A percentile compares a stretch with the other conserved stretches of the same genome.
Conservation (phyloP, 768 basidiomycete species). For the Pisolithus marmoratus region DNA sequence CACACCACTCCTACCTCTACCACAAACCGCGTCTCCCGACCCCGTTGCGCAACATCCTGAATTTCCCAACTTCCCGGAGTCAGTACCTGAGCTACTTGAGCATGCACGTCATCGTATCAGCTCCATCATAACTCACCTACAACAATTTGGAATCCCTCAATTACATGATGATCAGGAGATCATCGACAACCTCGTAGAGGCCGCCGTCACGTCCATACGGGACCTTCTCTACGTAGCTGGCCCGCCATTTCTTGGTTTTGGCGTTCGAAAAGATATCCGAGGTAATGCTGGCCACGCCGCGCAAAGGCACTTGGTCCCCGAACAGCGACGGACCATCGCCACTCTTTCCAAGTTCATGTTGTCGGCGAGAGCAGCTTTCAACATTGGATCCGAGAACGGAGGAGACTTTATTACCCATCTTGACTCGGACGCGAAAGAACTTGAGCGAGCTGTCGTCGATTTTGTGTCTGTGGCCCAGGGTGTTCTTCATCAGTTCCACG, state of each 20-base stretch:
- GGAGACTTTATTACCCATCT: conserved; percentile 38
- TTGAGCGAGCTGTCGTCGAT: conserved; percentile 61
- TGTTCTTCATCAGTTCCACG: conserved; percentile 17
- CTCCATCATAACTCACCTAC: conserved; percentile 55
- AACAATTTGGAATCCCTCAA: conserved; percentile 40
- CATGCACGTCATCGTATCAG: conserved; percentile 52
- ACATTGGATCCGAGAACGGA: conserved; percentile 26
- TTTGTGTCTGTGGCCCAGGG: conserved; percentile 63
- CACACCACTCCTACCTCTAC: not conserved
- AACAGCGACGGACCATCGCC: conserved; percentile 77
- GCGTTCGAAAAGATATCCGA: conserved; percentile 29
- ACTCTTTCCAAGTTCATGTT: conserved; percentile 85
- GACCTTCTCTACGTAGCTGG: conserved; percentile 66
- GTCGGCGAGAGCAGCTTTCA: conserved; percentile 75
- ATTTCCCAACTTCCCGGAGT: conserved; percentile 48
- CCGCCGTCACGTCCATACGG: conserved; percentile 58
- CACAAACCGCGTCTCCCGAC: not conserved
- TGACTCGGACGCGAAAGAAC: conserved; percentile 64
- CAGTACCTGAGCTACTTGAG: conserved; percentile 55
- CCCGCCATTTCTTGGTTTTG: conserved; percentile 50
- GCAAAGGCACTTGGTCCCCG: conserved; percentile 61
- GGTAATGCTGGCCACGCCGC: conserved; percentile 31
- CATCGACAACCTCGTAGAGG: conserved; percentile 56
- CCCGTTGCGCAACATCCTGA: conserved; percentile 41
- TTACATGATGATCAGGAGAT: conserved; percentile 47